Evolutionary conservation across 306 rosid species (phyloP), one percentile per base, ranked within the genome.

Genomic region (Vigna reflexopilosa): DNA sequence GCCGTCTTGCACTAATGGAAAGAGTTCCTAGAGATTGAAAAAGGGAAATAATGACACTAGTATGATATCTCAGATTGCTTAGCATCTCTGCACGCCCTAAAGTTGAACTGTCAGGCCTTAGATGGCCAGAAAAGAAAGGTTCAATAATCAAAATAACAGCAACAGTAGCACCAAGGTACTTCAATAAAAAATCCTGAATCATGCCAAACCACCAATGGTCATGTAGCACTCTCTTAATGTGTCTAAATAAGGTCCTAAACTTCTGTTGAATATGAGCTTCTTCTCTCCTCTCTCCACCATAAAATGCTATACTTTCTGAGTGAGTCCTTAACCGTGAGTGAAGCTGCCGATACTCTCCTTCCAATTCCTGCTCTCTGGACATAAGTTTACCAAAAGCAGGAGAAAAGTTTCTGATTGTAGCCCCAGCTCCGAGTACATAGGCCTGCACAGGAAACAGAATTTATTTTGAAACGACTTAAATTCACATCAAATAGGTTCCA

Each of bases 141-240:
- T 90, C 98, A 44, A 93, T 88, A 55, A 93, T 93, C 87, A 93
- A 80, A 57, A 93, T 85, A 78, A 90, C 98, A 79, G 98, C 98
- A 64, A 93, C 84, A 44, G 98, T 93, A 61, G 98, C 96, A 82
- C 98, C 98, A 64, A 93, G 91, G 85, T 93, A 93, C 87, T 93
- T 93, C 80, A 90, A 79, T 52, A 93, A 59, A 78, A 93, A 93
- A 72, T 93, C 98, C 76, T 93, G 98, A 89, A 93, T 88, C 96
- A 93, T 93, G 87, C 98, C 96, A 89, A 93, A 93, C 98, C 98
- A 93, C 98, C 97, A 93, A 61, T 93, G 91, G 70, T 93, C 94
- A 58, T 93, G 96, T 75, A 87, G 88, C 55, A 89, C 98, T 48
- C 77, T 75, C 19, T 83, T 80, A 88, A 86, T 36, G 80, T 93